Conservation (phyloP, 75 land plant genomes). For the Cryptomeria japonica region DNA sequence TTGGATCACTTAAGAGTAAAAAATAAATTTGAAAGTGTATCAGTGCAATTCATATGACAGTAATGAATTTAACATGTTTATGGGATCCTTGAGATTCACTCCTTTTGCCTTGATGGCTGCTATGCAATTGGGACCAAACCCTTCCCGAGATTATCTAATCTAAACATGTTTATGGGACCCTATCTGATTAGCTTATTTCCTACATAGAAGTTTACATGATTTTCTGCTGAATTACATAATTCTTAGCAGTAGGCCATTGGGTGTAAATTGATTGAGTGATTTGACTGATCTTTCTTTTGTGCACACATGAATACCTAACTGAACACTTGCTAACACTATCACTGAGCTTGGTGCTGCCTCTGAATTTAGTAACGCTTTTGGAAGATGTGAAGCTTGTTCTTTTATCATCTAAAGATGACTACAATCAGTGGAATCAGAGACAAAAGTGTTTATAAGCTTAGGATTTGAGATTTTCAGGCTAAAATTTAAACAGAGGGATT, state of each 20-base stretch:
- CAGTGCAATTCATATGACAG: background rate
- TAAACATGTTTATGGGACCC: background rate
- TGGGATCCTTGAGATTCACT: too few relatives aligned
- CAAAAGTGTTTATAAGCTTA: background rate
- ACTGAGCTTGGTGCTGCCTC: background rate
- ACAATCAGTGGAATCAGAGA: background rate
- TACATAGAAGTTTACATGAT: background rate
- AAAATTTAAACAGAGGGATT: background rate
- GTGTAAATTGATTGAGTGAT: background rate
- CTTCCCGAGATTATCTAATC: too few relatives aligned
- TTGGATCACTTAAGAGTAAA: background rate
- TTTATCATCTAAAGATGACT: background rate
- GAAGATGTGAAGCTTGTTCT: background rate
- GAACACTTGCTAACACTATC: background rate
- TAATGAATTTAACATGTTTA: background rate
- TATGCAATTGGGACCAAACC: too few relatives aligned
- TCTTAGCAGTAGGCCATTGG: background rate
- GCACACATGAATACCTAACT: background rate
- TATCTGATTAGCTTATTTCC: background rate
- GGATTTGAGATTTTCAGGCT: background rate
- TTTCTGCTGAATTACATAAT: background rate
- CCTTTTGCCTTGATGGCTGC: too few relatives aligned
- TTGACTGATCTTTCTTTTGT: background rate
- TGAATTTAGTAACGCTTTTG: background rate
- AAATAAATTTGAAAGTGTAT: background rate